Evolutionary conservation across 495 filamentous ascomycete genomes (phyloP).

Genomic region (Talaromyces liani): DNA sequence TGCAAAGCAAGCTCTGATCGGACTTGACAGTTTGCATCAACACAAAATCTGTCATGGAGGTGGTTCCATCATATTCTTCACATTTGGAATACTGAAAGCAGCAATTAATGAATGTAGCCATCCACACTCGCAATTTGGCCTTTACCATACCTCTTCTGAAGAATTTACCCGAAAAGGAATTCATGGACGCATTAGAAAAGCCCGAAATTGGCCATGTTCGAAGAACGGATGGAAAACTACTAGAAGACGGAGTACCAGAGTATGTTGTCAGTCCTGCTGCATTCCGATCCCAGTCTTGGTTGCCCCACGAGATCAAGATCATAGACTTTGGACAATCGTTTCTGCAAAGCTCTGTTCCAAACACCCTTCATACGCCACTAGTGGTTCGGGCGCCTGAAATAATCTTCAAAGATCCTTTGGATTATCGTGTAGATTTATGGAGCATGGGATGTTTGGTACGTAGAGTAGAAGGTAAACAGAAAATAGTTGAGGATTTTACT

Average conservation of each 20-base stretch:
- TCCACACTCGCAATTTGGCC: constrained; percentile 42
- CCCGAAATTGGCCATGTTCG: constrained; percentile 27
- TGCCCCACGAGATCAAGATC: constrained; percentile 21
- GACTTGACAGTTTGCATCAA: constrained; percentile 33
- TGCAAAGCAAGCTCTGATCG: constrained; percentile 32
- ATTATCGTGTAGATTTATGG: constrained; percentile 40
- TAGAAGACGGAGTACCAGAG: constrained; percentile 24
- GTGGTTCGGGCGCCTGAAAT: constrained; percentile 33
- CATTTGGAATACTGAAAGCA: no score
- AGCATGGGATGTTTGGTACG: constrained; percentile 33
- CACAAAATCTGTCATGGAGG: constrained; percentile 37
- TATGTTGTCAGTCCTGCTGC: constrained; percentile 27
- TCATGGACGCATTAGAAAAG: constrained; percentile 26
- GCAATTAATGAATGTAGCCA: constrained; percentile 17
- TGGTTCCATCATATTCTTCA: constrained; percentile 10
- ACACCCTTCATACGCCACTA: constrained; percentile 26
- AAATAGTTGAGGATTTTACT: constrained; percentile 5
- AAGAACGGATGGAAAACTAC: constrained; percentile 23
- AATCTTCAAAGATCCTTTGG: constrained; percentile 29
- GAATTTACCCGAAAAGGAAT: constrained; percentile 17
- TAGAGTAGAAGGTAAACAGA: constrained; percentile 6
- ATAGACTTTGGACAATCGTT: constrained; percentile 42
- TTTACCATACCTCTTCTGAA: constrained; percentile 24
- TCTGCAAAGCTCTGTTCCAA: constrained; percentile 15
- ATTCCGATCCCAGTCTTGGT: constrained; percentile 16